Base-by-base conservation (phyloP, 2,329 filamentous ascomycete species). In the Tolypocladium capitatum region DNA sequence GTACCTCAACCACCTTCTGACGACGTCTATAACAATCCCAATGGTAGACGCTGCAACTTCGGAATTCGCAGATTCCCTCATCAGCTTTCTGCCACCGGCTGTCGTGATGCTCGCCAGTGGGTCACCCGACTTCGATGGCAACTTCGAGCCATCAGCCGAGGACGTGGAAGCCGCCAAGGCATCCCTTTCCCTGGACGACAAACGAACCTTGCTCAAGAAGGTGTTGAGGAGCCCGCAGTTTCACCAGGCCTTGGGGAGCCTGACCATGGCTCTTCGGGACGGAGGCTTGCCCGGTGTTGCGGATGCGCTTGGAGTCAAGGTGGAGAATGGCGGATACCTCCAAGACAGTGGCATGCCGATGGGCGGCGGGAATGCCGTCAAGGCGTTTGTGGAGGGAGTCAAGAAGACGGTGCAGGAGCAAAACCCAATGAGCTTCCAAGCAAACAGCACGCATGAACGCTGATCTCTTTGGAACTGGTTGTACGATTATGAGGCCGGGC, bases 211-310 rank as follows among this genome's bases (percentile, higher is more conserved):
- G 13, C 67, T 98, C 40, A 83, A 81, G 63, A 84, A 83, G 60
- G 89, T 97, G 8, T 69, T 97, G 14, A 80, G 86, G 53, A 94
- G 86, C 54, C 91, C 92, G 18, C 92, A 98, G 61, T 89, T 98
- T 60, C 79, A 81, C 51, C 92, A 97, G 64, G 91, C 87, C 55
- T 68, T 96, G 35, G 79, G 81, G 1, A 92, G 85, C 61, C 69
- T 98, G 56, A 95, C 89, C 0, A 81, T 89, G 65, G 92, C 92
- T 13, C 71, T 98, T 48, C 76, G 89, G 49, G 91, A 97, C 57
- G 92, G 92, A 13, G 92, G 91, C 0, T 68, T 98, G 49, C 90
- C 91, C 5, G 94, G 83, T 56, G 84, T 98, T 53, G 84, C 88
- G 7, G 89, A 94, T 58, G 91, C 90, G 4, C 70, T 98, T 35